Conservation (phyloP, 441 rosid genomes). For the Gossypium trilobum region DNA sequence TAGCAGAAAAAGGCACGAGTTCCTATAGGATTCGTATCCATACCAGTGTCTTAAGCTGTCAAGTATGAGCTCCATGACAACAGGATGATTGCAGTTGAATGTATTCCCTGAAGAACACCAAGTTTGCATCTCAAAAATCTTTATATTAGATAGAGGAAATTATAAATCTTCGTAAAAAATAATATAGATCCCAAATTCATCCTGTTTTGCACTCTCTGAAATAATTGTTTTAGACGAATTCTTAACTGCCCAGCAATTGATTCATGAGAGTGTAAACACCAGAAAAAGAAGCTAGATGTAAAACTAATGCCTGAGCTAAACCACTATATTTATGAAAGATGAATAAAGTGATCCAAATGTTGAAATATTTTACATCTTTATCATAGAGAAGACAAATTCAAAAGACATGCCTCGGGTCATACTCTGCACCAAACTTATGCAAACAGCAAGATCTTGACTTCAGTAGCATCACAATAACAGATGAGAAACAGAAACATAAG, state of each 20-base stretch:
- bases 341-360: not conserved
- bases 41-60: conserved; percentile 95
- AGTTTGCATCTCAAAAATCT: conserved; percentile 18
- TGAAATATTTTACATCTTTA: not conserved
- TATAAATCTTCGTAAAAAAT: not conserved
- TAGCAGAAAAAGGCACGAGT: not conserved
- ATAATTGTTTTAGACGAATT: not conserved
- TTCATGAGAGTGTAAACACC: conserved; percentile 3
- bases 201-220: not conserved
- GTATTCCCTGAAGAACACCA: conserved; percentile 63
- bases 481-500: conserved; percentile 10
- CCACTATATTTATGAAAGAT: conserved; percentile 4
- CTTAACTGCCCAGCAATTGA: conserved; percentile 1
- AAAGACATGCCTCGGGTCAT: not conserved
- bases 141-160: not conserved
- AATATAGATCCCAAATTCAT: conserved; percentile 3
- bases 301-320: not conserved
- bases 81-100: conserved; percentile 85
- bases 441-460: not conserved
- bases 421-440: conserved; percentile 6
- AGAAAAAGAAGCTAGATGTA: not conserved
- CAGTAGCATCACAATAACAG: not conserved
- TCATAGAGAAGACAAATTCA: not conserved
- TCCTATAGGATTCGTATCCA: conserved; percentile 16
- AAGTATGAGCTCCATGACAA: conserved; percentile 82